Evolutionary conservation across 1,284 basidiomycete genomes (phyloP), one percentile per base, ranked within the genome.

Genomic region (Cutaneotrichosporon daszewskae): DNA sequence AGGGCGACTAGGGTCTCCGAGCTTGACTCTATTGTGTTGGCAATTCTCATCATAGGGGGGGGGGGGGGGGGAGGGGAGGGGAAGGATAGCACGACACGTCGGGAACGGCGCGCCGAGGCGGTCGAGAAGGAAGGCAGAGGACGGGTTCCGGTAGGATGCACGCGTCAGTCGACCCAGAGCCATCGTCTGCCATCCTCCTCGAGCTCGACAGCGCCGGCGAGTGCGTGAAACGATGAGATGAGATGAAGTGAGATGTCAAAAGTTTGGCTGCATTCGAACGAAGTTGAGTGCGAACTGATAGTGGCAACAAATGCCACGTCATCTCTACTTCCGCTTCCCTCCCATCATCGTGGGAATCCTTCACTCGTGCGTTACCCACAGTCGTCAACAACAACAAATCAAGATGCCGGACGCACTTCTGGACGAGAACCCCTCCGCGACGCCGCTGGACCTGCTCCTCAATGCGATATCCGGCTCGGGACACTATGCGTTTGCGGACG

Each of bases 371-470:
- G n/a, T n/a, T n/a, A n/a, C n/a, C 22, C 37, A 51, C 45, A 47
- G 49, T 51, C 49, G 27, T 18, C 22, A 6, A 25, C 8, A 33
- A 23, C 17, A 4, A 40, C 31, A 24, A 32, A 31, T 7, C 8
- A n/a, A 11, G 28, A 31, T 31, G 28, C 54, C 50, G 40, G 33
- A 40, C 8, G 36, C 29, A 10, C 42, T 47, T 25, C 45, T 54
- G 22, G 52, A 50, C 34, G 52, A 54, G 35, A 40, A 37, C 25
- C 45, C 47, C 18, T 39, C 40, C 37, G 33, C 40, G 19, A 51
- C 53, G 16, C 64, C 67, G 4, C 51, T 69, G 24, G 64, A 67
- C 46, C 50, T 69, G 3, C 55, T 69, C 16, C 55, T 69, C 32
- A 69, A 67, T 31, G 67, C 67, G 17, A 68, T 69, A 33, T 51